Conservation (phyloP, 2,329 filamentous ascomycete species). For the Phialophora macrospora region DNA sequence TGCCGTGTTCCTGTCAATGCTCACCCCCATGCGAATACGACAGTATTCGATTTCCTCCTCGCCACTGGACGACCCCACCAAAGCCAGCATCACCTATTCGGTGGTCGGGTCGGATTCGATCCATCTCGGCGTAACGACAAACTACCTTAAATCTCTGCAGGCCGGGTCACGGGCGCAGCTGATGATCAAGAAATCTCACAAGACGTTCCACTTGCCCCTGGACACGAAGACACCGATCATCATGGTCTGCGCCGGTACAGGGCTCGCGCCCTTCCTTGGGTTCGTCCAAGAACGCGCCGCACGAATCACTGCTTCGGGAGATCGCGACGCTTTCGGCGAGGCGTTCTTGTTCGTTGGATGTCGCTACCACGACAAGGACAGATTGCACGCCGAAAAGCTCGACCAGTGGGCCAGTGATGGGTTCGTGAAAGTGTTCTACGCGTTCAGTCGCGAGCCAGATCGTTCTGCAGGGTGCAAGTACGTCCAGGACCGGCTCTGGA, state of each 20-base stretch:
- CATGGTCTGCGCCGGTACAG: slow-evolving; percentile 53
- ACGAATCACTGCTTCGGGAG: slow-evolving; percentile 22
- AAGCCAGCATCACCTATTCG: slow-evolving; percentile 70
- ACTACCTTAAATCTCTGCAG: slow-evolving; percentile 59
- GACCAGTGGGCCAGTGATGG: slow-evolving; percentile 65
- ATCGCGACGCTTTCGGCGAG: slow-evolving; percentile 42
- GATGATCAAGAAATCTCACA: slow-evolving; percentile 44
- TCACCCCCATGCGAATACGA: slow-evolving; percentile 77
- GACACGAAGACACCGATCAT: slow-evolving; percentile 47
- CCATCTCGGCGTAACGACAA: slow-evolving; percentile 65
- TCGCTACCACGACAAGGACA: slow-evolving; percentile 44
- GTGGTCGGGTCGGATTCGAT: slow-evolving; percentile 59
- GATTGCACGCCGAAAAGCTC: slow-evolving; percentile 46
- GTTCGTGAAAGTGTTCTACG: slow-evolving; percentile 65
- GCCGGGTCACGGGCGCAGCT: slow-evolving; percentile 44
- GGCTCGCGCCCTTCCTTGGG: slow-evolving; percentile 66
- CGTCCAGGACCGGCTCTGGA: slow-evolving; percentile 59
- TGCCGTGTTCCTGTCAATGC: slow-evolving; percentile 69
- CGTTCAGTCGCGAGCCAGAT: slow-evolving; percentile 59
- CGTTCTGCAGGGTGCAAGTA: slow-evolving; percentile 57
- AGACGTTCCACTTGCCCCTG: slow-evolving; percentile 46
- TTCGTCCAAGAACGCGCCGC: slow-evolving; percentile 67
- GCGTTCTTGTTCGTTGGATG: slow-evolving; percentile 47
- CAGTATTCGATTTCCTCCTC: slow-evolving; percentile 82
- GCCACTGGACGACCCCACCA: slow-evolving; percentile 62